Conservation (phyloP, 768 basidiomycete species). For the Mycena vulgaris region DNA sequence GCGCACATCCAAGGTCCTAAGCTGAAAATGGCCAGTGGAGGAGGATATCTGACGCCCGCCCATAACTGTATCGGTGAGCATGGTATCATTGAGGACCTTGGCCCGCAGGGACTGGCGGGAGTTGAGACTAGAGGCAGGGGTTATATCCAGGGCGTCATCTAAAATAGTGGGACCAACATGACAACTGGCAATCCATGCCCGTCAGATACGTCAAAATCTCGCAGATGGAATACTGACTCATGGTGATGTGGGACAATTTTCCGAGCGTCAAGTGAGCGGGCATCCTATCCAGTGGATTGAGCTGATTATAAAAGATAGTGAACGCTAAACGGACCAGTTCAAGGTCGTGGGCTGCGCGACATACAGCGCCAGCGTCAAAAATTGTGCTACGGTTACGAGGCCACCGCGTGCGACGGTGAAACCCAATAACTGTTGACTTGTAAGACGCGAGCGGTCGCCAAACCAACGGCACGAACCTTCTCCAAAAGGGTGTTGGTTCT, state of each 20-base stretch:
- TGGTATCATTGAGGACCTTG: not conserved
- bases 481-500: slow-evolving; percentile 12
- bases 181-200: not conserved
- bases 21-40: not conserved
- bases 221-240: not conserved
- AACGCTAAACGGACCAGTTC: not conserved
- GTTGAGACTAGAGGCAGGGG: slow-evolving; percentile 3
- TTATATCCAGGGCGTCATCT: not conserved
- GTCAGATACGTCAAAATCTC: not conserved
- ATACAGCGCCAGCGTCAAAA: slow-evolving; percentile 12
- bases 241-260: slow-evolving; percentile 14
- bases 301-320: not conserved
- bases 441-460: not conserved
- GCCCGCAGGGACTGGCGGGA: slow-evolving; percentile 1
- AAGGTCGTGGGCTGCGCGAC: slow-evolving; percentile 13
- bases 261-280: slow-evolving; percentile 18
- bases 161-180: slow-evolving; percentile 6
- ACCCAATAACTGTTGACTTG: slow-evolving; percentile 1
- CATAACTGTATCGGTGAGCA: not conserved
- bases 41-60: not conserved
- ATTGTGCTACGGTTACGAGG: slow-evolving; percentile 14
- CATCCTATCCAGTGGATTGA: slow-evolving; percentile 6
- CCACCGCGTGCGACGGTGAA: slow-evolving; percentile 12
- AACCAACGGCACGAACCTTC: not conserved
- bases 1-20: not conserved